Conservation (phyloP, 2,329 filamentous ascomycete species). For the Aspergillus candidus region DNA sequence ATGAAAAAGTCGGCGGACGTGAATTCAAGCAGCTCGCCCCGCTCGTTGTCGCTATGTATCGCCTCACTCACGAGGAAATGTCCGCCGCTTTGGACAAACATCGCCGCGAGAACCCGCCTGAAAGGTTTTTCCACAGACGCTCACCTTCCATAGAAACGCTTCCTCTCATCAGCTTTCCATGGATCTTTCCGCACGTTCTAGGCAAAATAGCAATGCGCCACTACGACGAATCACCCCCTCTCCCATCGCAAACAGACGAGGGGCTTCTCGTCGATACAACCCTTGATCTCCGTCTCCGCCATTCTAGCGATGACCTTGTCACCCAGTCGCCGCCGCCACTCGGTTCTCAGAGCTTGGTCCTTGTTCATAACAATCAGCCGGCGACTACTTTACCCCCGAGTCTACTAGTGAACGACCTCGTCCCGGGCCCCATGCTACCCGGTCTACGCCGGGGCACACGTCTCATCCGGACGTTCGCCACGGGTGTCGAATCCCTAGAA, state of each 20-base stretch:
- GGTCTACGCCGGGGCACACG: no score
- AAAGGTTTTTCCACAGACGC: conserved; percentile 6
- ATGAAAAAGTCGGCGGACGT: conserved; percentile 56
- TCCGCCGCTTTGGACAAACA: conserved; percentile 52
- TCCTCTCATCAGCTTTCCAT: conserved; percentile 89
- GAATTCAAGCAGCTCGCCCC: conserved; percentile 57
- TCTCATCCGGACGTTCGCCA: no score
- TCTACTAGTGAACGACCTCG: no score
- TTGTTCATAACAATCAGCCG: no score
- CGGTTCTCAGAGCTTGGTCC: no score
- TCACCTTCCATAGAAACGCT: conserved; percentile 40
- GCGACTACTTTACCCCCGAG: no score
- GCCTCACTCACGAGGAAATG: conserved; percentile 67
- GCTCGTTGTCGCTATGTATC: conserved; percentile 84
- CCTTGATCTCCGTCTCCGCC: no score
- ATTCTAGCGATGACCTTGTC: no score
- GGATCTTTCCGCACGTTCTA: conserved; percentile 73
- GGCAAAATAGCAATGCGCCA: conserved; percentile 58
- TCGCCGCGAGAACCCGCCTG: conserved; percentile 18
- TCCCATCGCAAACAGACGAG: conserved; percentile 1
- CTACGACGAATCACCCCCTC: conserved; percentile 19
- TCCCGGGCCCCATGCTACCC: no score
- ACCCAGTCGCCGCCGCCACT: no score
- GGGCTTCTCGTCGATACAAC: no score
- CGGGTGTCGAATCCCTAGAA: conserved; percentile 11